Percentiles rank a stretch among this genome's conserved stretches.
These are phyloP conservation scores for Colletotrichum karsti DNA, from an alignment of 2,329 filamentous ascomycete species.

Conservation along the genomic window DNA sequence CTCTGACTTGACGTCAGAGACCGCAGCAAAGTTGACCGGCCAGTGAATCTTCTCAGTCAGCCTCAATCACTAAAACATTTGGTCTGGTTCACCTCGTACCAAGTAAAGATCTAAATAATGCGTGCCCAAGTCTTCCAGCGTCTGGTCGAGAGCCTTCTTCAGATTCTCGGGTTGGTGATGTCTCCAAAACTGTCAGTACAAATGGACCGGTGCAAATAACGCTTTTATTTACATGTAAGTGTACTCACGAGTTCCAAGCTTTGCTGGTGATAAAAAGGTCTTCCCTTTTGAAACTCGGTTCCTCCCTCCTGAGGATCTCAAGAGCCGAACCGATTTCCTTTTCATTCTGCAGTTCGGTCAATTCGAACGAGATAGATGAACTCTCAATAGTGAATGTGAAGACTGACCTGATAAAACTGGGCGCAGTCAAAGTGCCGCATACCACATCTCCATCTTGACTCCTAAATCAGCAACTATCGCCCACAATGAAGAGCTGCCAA, in stretches of 20 bases:
- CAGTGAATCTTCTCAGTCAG: neutral
- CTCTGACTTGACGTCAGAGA: neutral
- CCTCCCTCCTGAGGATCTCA: neutral
- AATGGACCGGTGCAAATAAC: neutral
- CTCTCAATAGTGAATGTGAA: neutral
- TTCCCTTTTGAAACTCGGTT: neutral
- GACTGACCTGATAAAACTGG: neutral
- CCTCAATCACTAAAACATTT: neutral
- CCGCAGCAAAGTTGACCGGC: neutral
- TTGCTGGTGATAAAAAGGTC: neutral
- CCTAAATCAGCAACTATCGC: neutral
- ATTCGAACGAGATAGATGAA: neutral
- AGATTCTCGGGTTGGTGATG: neutral
- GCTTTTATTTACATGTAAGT: no score
- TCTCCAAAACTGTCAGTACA: neutral
- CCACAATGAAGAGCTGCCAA: neutral
- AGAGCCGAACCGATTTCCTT: neutral
- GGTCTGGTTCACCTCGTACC: neutral
- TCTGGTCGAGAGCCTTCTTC: neutral
- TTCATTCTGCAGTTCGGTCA: neutral
- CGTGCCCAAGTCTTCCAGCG: neutral
- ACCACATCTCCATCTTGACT: neutral
- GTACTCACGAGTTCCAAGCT: neutral
- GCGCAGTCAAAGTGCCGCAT: neutral
- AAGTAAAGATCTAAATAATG: neutral